Conservation (phyloP, 2,329 filamentous ascomycete genomes). For the Teratosphaeria nubilosa region DNA sequence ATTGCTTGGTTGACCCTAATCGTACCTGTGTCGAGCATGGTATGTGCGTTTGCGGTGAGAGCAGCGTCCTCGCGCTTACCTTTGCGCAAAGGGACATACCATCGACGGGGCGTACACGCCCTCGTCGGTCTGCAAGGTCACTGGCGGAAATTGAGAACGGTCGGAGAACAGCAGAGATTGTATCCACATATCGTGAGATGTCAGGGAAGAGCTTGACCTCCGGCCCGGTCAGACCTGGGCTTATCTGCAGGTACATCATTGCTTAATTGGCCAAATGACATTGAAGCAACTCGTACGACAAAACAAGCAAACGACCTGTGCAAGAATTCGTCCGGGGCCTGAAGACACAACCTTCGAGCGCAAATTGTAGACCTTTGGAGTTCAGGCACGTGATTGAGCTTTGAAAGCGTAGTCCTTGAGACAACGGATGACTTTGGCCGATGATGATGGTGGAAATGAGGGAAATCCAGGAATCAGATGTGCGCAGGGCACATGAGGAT, state of each 20-base stretch:
- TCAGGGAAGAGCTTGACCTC: neutral
- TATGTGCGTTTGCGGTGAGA: neutral
- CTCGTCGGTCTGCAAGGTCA: neutral
- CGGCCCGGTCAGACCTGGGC: neutral
- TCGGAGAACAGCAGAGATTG: neutral
- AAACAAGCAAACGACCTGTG: neutral
- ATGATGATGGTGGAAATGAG: neutral
- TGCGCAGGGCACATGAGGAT: neutral
- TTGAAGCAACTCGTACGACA: neutral
- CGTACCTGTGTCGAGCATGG: neutral
- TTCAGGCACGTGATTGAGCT: neutral
- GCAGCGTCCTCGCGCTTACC: neutral
- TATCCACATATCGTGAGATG: neutral
- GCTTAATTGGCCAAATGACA: neutral
- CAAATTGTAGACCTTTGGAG: neutral
- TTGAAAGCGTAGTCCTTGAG: neutral
- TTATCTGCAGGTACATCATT: neutral
- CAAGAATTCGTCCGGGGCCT: neutral
- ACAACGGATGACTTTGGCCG: neutral
- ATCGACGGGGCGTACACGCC: neutral
- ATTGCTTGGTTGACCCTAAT: neutral
- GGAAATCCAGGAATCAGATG: neutral
- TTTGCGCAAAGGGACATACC: neutral
- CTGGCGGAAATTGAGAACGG: neutral
- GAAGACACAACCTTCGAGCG: neutral